Base-by-base conservation (phyloP, 768 basidiomycete species). In the Russula vinacea region DNA sequence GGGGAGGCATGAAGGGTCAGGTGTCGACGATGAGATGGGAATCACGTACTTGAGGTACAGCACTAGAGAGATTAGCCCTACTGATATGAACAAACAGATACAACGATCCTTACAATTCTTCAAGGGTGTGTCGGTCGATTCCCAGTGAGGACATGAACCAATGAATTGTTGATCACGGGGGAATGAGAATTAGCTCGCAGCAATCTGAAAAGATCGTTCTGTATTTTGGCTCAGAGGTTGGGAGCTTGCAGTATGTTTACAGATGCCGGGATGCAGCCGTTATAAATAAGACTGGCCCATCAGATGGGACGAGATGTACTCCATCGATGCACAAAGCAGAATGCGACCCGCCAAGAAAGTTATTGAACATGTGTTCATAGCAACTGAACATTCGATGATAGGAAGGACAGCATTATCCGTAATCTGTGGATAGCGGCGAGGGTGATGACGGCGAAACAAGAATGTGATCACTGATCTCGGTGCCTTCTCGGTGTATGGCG, bases 41-140 rank as follows among this genome's bases (percentile, higher is more conserved):
- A 24, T 26, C 29, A 47, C 62, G n/a, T 62, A 62, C 62, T 6
- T 22, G 55, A 13, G 62, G 47, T 11, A 55, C 62, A 33, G 62
- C 47, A 33, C 62, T 62, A 35, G 35, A 50, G 24, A 51, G 17
- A 16, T 49, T 8, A 56, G 37, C 9, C 39, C 10, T 10, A 29
- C 47, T 9, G 33, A 14, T 5, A 22, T 24, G 29, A 1, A 11
- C 1, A 24, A 50, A 8, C 4, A 37, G 35, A 49, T 11, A 10
- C 0, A 7, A 33, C 1, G 17, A 17, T 42, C 10, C 42, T 26
- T 17, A 62, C 60, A 62, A 16, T 24, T 62, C 44, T 14, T 16
- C 50, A 3, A 35, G n/a, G n/a, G n/a, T 10, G 35, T 35, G 35
- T 11, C 22, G 60, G n/a, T n/a, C n/a, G n/a, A n/a, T n/a, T n/a